phyloP scores from a whole-genome alignment of 2,329 filamentous ascomycete genomes.

The Celoporthe dispersa region DNA sequence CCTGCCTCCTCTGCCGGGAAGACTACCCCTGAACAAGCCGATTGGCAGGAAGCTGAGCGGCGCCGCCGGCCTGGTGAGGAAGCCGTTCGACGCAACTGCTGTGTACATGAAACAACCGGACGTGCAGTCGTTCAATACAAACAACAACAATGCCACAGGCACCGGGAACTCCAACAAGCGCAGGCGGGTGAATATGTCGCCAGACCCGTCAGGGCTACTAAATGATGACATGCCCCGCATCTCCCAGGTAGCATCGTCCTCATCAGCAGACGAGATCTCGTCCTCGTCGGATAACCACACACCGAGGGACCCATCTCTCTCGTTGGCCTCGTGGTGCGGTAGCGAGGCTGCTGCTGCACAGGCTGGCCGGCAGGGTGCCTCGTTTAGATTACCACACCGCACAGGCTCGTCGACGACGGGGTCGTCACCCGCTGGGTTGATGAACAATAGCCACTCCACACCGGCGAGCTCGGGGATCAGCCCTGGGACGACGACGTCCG shows the following conservation, averaged over 20 bases:
- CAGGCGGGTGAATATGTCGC: conserved; percentile 24
- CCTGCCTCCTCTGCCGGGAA: conserved; percentile 49
- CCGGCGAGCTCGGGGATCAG: conserved; percentile 22
- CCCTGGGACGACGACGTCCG: background rate
- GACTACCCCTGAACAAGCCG: conserved; percentile 46
- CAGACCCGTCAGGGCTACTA: conserved; percentile 12
- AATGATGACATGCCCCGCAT: background rate
- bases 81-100: background rate
- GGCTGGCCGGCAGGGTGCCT: background rate
- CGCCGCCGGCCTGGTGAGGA: background rate
- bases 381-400: conserved; percentile 26
- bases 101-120: background rate
- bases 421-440: conserved; percentile 19
- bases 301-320: conserved; percentile 16
- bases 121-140: background rate
- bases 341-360: background rate
- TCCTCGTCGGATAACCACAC: conserved; percentile 14
- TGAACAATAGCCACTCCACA: conserved; percentile 17
- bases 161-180: conserved; percentile 22
- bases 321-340: background rate
- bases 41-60: conserved; percentile 56
- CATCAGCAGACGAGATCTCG: conserved; percentile 11
- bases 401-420: conserved; percentile 20
- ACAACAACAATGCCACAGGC: background rate
- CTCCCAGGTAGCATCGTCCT: conserved; percentile 1